These are phyloP conservation scores for Arabidopsis hybrid DNA, from an alignment of 441 rosid genomes.

Conservation along the genomic window DNA sequence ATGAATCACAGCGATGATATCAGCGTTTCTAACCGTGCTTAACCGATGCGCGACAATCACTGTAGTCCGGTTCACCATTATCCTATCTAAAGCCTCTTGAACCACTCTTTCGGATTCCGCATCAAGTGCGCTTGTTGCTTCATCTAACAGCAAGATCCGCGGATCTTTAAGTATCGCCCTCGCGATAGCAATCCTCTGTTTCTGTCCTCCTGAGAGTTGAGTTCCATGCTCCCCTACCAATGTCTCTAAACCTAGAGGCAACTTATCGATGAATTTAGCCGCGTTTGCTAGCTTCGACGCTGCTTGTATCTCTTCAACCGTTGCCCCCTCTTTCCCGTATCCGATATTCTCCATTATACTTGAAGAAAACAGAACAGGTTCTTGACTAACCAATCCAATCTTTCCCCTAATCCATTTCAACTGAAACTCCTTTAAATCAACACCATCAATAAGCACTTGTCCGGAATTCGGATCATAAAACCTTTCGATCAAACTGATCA, in stretches of 20 bases:
- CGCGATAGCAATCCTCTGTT: conserved; percentile 93
- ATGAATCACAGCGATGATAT: conserved; percentile 84
- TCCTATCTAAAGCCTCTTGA: conserved; percentile 91
- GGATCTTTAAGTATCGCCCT: conserved; percentile 93
- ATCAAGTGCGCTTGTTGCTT: conserved; percentile 96
- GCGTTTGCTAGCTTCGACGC: conserved; percentile 57
- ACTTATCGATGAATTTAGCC: conserved; percentile 49
- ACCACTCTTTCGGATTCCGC: conserved; percentile 87
- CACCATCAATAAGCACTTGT: conserved; percentile 56
- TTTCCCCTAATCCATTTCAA: conserved; percentile 56
- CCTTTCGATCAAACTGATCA: conserved; percentile 55
- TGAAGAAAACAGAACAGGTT: conserved; percentile 53
- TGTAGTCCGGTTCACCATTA: conserved; percentile 93
- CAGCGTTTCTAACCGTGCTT: conserved; percentile 83
- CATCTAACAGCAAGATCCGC: conserved; percentile 84
- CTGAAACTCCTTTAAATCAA: conserved; percentile 52
- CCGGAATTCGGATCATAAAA: conserved; percentile 61
- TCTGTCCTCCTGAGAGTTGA: conserved; percentile 70
- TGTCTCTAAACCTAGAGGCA: conserved; percentile 61
- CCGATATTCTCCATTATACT: conserved; percentile 57
- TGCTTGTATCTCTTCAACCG: conserved; percentile 46
- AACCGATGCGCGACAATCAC: conserved; percentile 90
- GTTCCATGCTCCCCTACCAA: conserved; percentile 93
- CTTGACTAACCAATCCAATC: conserved; percentile 38
- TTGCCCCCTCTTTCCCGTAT: conserved; percentile 52